phyloP scores from a whole-genome alignment of 2,329 filamentous ascomycete genomes.

The Aspergillus candidus region DNA sequence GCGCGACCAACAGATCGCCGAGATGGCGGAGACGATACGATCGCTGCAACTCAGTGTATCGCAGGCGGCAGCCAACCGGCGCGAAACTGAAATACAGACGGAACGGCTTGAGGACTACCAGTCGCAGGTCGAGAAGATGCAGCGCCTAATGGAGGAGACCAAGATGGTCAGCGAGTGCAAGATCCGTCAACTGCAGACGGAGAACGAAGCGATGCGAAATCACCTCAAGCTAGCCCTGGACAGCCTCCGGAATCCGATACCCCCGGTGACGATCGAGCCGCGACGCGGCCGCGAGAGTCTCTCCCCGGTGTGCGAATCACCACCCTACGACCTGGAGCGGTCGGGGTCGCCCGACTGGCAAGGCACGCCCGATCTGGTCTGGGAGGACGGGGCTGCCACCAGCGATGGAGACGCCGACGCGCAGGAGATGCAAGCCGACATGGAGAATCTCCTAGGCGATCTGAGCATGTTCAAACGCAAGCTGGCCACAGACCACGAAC shows the following conservation, averaged over 20 bases:
- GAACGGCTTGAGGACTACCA: constrained; percentile 93
- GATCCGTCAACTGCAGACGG: constrained; percentile 79
- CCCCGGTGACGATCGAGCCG: constrained; percentile 38
- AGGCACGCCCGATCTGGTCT: constrained; percentile 33
- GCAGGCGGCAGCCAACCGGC: constrained; percentile 61
- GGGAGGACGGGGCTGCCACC: constrained; percentile 45
- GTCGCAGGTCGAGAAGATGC: constrained; percentile 79
- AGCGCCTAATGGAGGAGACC: constrained; percentile 92
- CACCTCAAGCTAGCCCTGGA: constrained; percentile 82
- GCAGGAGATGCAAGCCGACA: constrained; percentile 69
- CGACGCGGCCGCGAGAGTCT: constrained; percentile 25
- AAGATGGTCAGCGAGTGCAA: constrained; percentile 87
- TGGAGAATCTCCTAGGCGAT: constrained; percentile 77
- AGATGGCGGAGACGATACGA: constrained; percentile 94
- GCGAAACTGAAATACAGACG: constrained; percentile 67
- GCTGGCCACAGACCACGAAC: constrained; percentile 65
- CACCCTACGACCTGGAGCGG: constrained; percentile 39
- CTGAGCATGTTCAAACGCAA: constrained; percentile 75
- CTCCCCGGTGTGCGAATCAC: constrained; percentile 48
- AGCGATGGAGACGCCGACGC: constrained; percentile 47
- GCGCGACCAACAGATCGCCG: constrained; percentile 84
- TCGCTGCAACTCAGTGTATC: constrained; percentile 69
- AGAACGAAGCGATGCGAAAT: constrained; percentile 82
- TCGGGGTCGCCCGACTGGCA: constrained; percentile 25
- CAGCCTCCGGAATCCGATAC: constrained; percentile 87